These are phyloP conservation scores for Rhizoclosmatium sp. DNA, from an alignment of 192 early-diverging fungal species.

Conservation along the genomic window DNA sequence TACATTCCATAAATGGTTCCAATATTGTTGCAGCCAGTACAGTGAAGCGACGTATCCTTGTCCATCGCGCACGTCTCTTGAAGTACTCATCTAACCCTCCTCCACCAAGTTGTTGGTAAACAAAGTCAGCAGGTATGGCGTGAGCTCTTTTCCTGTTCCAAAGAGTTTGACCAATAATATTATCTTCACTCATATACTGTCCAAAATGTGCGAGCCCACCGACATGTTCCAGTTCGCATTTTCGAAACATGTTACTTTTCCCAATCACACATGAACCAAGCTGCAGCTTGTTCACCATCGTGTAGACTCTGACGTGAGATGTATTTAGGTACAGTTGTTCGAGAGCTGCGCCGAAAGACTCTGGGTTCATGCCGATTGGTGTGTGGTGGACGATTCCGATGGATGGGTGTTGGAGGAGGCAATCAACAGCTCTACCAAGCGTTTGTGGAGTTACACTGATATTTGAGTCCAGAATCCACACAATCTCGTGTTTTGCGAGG, in stretches of 20 bases:
- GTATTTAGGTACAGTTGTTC: conserved; percentile 89
- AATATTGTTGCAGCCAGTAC: conserved; percentile 86
- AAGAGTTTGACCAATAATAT: conserved; percentile 87
- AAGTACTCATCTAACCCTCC: conserved; percentile 83
- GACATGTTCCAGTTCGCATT: conserved; percentile 76
- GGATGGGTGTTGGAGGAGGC: conserved; percentile 67
- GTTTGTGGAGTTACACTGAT: conserved; percentile 80
- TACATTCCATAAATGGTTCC: conserved; percentile 93
- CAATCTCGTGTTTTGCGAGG: conserved; percentile 79
- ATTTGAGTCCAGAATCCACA: conserved; percentile 97
- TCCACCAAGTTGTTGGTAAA: conserved; percentile 83
- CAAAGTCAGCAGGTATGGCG: conserved; percentile 85
- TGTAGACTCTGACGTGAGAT: conserved; percentile 94
- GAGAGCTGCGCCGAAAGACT: conserved; percentile 79
- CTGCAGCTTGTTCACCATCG: conserved; percentile 86
- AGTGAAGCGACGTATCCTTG: conserved; percentile 91
- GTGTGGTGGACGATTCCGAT: conserved; percentile 97
- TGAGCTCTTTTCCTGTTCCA: conserved; percentile 83
- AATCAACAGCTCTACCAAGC: conserved; percentile 82
- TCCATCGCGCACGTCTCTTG: conserved; percentile 88
- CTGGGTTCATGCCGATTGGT: conserved; percentile 77
- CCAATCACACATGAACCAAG: conserved; percentile 91
- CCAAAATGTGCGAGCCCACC: conserved; percentile 89
- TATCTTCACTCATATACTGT: conserved; percentile 94
- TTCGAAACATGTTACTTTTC: conserved; percentile 93